Evolutionary conservation across 768 basidiomycete genomes (phyloP).

Genomic region (Brasilioporus rufonigricans): DNA sequence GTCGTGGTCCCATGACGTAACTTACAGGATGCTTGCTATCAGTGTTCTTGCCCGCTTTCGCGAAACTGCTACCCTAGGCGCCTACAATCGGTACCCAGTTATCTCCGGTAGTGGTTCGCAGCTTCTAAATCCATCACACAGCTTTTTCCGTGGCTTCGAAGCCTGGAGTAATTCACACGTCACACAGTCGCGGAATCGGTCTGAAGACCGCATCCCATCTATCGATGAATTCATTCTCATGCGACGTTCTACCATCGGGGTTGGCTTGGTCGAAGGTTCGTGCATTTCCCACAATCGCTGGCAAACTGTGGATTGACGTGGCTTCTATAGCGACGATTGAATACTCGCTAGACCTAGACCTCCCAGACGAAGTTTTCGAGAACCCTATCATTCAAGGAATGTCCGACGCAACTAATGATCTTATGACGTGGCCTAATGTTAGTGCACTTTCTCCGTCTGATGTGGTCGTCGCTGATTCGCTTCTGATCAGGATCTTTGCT

Average conservation of each 20-base stretch:
- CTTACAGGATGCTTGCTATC: neutral
- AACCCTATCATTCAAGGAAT: slow-evolving; percentile 33
- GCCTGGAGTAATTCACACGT: slow-evolving; percentile 37
- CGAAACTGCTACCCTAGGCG: slow-evolving; percentile 35
- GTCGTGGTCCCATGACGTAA: slow-evolving; percentile 11
- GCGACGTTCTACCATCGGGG: slow-evolving; percentile 37
- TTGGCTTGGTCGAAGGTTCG: slow-evolving; percentile 38
- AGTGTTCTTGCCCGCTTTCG: slow-evolving; percentile 36
- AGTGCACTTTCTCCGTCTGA: slow-evolving; percentile 13
- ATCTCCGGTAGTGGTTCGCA: neutral
- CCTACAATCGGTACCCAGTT: slow-evolving; percentile 31
- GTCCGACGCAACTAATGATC: slow-evolving; percentile 40
- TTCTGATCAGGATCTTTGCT: slow-evolving; percentile 25
- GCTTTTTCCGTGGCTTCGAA: slow-evolving; percentile 36
- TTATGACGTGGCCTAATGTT: slow-evolving; percentile 43
- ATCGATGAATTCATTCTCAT: slow-evolving; percentile 39
- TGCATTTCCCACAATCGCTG: neutral
- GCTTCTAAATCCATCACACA: slow-evolving; percentile 11
- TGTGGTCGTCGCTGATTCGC: slow-evolving; percentile 11
- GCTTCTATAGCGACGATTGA: slow-evolving; percentile 32
- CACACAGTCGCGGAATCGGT: slow-evolving; percentile 34
- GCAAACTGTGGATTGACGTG: neutral
- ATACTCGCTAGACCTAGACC: slow-evolving; percentile 37
- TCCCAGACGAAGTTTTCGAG: slow-evolving; percentile 37
- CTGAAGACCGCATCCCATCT: slow-evolving; percentile 35